phyloP scores from a whole-genome alignment of 2,329 filamentous ascomycete species.

The Fusarium sp. region DNA sequence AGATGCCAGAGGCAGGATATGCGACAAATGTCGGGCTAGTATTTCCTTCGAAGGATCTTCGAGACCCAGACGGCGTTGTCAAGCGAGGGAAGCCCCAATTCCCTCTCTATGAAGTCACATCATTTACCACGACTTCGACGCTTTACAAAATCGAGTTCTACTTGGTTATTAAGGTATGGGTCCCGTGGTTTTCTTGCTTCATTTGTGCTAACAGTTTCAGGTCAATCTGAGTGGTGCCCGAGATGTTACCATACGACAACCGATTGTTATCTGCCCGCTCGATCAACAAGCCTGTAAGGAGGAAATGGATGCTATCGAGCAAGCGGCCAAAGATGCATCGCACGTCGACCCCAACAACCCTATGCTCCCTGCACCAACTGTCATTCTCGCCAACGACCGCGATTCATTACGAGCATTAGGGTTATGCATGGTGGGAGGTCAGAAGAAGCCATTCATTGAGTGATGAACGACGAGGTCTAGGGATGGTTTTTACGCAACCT shows the following conservation, averaged over 20 bases:
- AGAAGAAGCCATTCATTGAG: conserved; percentile 75
- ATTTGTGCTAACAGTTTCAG: conserved; percentile 59
- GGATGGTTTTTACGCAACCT: conserved; percentile 27
- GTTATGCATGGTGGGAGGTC: conserved; percentile 70
- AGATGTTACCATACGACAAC: conserved; percentile 89
- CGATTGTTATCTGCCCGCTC: conserved; percentile 94
- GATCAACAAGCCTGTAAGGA: conserved; percentile 97
- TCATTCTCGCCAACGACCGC: conserved; percentile 82
- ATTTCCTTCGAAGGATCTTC: conserved; percentile 88
- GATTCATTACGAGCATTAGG: conserved; percentile 71
- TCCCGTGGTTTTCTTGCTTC: background rate
- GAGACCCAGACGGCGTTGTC: conserved; percentile 88
- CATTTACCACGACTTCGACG: conserved; percentile 93
- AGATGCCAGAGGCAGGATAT: conserved; percentile 90
- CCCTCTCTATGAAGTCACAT: conserved; percentile 86
- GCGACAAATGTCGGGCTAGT: conserved; percentile 91
- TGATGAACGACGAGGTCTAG: conserved; percentile 47
- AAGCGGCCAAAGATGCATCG: conserved; percentile 91
- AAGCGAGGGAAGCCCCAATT: conserved; percentile 87
- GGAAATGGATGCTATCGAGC: conserved; percentile 98
- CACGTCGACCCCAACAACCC: conserved; percentile 89
- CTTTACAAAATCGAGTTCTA: conserved; percentile 99
- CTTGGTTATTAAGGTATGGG: conserved; percentile 85
- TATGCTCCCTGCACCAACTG: conserved; percentile 86
- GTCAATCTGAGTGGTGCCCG: conserved; percentile 87